These are phyloP conservation scores for Cutaneotrichosporon sp. DNA, from an alignment of 1,284 basidiomycete species.

Conservation along the genomic window DNA sequence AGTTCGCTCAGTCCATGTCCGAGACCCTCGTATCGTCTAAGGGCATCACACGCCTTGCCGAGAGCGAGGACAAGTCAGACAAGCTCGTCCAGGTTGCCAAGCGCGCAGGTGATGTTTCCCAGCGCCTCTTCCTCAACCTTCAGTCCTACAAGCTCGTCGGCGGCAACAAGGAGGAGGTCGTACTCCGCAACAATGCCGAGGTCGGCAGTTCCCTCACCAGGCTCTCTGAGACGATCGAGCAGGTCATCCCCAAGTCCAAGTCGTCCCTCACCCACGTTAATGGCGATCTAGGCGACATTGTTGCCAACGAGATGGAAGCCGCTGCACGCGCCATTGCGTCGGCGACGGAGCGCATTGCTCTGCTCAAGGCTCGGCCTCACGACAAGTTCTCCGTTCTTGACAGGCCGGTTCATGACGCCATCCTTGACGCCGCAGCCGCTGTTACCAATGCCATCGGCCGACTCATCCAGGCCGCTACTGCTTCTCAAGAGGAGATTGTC, in stretches of 20 bases:
- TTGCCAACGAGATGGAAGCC: constrained; percentile 92
- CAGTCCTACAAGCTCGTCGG: constrained; percentile 88
- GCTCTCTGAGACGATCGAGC: constrained; percentile 81
- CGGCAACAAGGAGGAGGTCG: constrained; percentile 75
- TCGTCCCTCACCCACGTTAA: constrained; percentile 68
- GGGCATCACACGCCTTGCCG: constrained; percentile 87
- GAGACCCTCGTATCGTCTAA: constrained; percentile 92
- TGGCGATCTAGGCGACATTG: constrained; percentile 93
- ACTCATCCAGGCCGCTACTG: constrained; percentile 92
- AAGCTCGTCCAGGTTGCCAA: constrained; percentile 83
- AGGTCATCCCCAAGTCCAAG: constrained; percentile 79
- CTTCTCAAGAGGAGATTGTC: constrained; percentile 97
- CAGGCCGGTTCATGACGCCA: constrained; percentile 95
- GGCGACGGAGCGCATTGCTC: constrained; percentile 83
- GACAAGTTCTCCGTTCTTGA: constrained; percentile 84
- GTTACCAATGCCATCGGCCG: constrained; percentile 94
- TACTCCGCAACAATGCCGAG: constrained; percentile 85
- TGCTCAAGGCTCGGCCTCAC: constrained; percentile 82
- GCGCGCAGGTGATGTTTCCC: constrained; percentile 74
- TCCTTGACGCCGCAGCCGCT: constrained; percentile 84
- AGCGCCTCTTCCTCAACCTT: constrained; percentile 90
- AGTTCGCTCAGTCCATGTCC: constrained; percentile 85
- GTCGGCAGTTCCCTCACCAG: constrained; percentile 72
- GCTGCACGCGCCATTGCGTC: constrained; percentile 91
- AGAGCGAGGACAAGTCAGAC: constrained; percentile 86